phyloP scores from a whole-genome alignment of 108 stramenopile genomes.

The Aurantiochytrium sp. region DNA sequence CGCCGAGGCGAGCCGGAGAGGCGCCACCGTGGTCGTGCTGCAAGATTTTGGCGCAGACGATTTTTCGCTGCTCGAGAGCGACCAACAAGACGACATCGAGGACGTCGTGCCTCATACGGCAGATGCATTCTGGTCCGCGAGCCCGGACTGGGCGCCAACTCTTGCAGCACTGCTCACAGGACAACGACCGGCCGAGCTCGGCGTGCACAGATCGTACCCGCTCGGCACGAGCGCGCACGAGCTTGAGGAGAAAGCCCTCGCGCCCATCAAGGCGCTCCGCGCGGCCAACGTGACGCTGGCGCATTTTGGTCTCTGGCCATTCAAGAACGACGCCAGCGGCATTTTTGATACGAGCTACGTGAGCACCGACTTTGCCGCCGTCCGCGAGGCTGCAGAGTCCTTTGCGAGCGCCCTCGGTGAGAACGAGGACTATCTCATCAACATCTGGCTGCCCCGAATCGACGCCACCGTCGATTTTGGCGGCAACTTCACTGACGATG shows the following conservation, averaged over 20 bases:
- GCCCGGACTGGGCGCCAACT: neutral
- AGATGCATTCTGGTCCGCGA: neutral
- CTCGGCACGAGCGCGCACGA: neutral
- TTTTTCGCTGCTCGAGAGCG: neutral
- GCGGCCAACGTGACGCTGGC: neutral
- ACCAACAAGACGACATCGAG: neutral
- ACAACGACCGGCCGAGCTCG: neutral
- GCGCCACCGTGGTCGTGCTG: neutral
- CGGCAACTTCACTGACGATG: neutral
- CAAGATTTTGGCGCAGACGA: neutral
- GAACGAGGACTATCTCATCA: neutral
- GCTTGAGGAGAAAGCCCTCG: neutral
- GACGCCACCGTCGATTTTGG: constrained; percentile 29
- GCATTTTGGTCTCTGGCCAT: constrained; percentile 28
- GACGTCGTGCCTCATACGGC: neutral
- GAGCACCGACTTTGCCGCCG: neutral
- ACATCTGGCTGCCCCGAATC: neutral
- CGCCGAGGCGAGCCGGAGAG: neutral
- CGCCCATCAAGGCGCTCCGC: neutral
- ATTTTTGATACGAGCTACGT: neutral
- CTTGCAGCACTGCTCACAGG: neutral
- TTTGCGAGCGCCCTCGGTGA: neutral
- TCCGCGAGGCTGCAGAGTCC: neutral
- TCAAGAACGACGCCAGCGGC: neutral
- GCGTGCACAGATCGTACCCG: neutral